phyloP scores from a whole-genome alignment of 2,329 filamentous ascomycete species.

The Blumeria graminis region DNA sequence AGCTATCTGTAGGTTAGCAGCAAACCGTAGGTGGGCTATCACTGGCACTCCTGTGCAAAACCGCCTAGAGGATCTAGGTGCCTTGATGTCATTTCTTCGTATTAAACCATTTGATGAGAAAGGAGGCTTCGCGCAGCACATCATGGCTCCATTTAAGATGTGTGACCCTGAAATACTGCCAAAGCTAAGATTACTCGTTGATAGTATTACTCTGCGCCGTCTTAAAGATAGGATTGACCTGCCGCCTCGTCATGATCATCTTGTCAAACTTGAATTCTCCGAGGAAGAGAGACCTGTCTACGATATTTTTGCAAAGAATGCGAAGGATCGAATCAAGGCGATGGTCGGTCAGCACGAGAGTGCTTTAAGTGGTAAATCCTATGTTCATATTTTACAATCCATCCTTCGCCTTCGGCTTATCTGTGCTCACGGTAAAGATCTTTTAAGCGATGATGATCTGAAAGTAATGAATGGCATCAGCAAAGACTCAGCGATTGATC shows the following conservation, averaged over 20 bases:
- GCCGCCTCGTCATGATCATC: slow-evolving; percentile 45
- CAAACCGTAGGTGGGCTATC: slow-evolving; percentile 80
- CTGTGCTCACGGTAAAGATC: slow-evolving; percentile 81
- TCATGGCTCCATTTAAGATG: slow-evolving; percentile 66
- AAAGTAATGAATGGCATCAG: slow-evolving; percentile 58
- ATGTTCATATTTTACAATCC: slow-evolving; percentile 77
- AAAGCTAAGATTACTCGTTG: slow-evolving; percentile 69
- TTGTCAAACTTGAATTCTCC: slow-evolving; percentile 53
- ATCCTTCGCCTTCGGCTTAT: slow-evolving; percentile 76
- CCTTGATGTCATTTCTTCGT: slow-evolving; percentile 64
- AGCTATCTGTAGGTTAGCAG: slow-evolving; percentile 56
- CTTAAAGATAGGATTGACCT: slow-evolving; percentile 80
- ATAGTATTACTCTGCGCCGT: slow-evolving; percentile 80
- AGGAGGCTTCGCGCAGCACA: slow-evolving; percentile 50
- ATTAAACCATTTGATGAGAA: slow-evolving; percentile 67
- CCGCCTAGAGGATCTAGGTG: slow-evolving; percentile 67
- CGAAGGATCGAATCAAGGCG: slow-evolving; percentile 54
- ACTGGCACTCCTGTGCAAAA: slow-evolving; percentile 94
- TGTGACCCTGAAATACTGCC: slow-evolving; percentile 66
- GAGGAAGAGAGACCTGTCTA: slow-evolving; percentile 55
- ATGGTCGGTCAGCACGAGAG: slow-evolving; percentile 41
- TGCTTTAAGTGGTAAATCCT: slow-evolving; percentile 60
- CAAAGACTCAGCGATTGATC: slow-evolving; percentile 66
- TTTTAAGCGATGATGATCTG: slow-evolving; percentile 65
- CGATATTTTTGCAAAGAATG: slow-evolving; percentile 61